Evolutionary conservation across 768 basidiomycete genomes (phyloP).

Genomic region (Panellus pusillus): DNA sequence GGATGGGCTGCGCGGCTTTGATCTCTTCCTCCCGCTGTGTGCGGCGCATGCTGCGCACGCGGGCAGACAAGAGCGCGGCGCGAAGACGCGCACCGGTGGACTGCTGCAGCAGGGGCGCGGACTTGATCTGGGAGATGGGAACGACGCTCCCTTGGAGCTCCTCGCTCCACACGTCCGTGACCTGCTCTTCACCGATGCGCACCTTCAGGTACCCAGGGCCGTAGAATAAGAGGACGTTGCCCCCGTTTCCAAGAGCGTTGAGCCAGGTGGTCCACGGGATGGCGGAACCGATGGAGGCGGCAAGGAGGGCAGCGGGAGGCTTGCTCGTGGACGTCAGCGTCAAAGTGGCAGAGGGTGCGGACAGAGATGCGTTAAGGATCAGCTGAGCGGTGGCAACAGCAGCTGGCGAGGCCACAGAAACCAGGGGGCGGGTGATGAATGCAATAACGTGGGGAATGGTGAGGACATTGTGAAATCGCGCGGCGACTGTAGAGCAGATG

Average conservation of each 20-base stretch:
- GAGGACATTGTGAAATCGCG: constrained; percentile 12
- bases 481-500: not conserved
- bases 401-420: not conserved
- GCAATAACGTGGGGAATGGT: constrained; percentile 18
- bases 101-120: constrained; percentile 11
- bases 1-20: not conserved
- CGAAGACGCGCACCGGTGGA: constrained; percentile 13
- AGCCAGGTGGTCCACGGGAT: constrained; percentile 17
- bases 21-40: not conserved
- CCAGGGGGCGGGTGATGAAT: constrained; percentile 19
- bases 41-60: constrained; percentile 13
- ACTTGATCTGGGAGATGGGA: constrained; percentile 2
- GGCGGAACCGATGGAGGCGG: constrained; percentile 14
- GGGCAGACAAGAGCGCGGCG: constrained; percentile 13
- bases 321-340: not conserved
- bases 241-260: constrained; percentile 4
- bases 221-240: constrained; percentile 9
- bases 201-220: constrained; percentile 17
- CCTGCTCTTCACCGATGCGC: not conserved
- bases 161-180: constrained; percentile 9
- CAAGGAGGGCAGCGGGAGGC: constrained; percentile 8
- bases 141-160: constrained; percentile 3
- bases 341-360: not conserved
- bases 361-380: constrained; percentile 14
- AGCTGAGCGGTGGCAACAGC: constrained; percentile 9